These are phyloP conservation scores for Fusarium bulbicola DNA, from an alignment of 2,329 filamentous ascomycete species.

Conservation along the genomic window DNA sequence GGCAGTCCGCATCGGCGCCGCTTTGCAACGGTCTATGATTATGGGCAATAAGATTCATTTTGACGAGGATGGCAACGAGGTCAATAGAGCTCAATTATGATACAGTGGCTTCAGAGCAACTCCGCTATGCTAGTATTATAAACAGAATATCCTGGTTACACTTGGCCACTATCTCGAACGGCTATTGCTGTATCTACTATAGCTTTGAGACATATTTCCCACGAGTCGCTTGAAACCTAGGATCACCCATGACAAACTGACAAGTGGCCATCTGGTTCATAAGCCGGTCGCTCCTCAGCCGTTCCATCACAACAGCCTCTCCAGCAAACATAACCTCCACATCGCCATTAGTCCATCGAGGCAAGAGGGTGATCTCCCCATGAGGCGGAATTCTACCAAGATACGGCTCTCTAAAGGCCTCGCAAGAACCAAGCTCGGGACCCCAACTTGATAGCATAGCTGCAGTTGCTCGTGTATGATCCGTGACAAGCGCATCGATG, in stretches of 20 bases:
- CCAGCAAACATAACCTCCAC: constrained; percentile 11
- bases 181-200: background rate
- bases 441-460: constrained; percentile 10
- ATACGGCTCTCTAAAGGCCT: constrained; percentile 12
- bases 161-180: accelerated
- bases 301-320: constrained; percentile 3
- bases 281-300: background rate
- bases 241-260: background rate
- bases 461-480: background rate
- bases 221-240: background rate
- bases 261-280: constrained; percentile 6
- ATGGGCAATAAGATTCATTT: constrained; percentile 67
- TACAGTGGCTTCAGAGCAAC: background rate
- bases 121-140: too few species aligned
- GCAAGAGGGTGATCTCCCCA: constrained; percentile 11
- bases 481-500: constrained; percentile 1
- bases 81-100: background rate
- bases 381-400: constrained; percentile 1
- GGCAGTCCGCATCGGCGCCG: constrained; percentile 68
- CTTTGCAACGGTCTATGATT: constrained; percentile 65
- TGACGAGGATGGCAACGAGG: constrained; percentile 48
- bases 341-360: background rate
- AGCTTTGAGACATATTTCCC: background rate
- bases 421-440: constrained; percentile 8
- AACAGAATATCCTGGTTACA: background rate